Evolutionary conservation across 495 filamentous ascomycete species (phyloP), one percentile per base, ranked within the genome.

Genomic region (Penicillium herquei): DNA sequence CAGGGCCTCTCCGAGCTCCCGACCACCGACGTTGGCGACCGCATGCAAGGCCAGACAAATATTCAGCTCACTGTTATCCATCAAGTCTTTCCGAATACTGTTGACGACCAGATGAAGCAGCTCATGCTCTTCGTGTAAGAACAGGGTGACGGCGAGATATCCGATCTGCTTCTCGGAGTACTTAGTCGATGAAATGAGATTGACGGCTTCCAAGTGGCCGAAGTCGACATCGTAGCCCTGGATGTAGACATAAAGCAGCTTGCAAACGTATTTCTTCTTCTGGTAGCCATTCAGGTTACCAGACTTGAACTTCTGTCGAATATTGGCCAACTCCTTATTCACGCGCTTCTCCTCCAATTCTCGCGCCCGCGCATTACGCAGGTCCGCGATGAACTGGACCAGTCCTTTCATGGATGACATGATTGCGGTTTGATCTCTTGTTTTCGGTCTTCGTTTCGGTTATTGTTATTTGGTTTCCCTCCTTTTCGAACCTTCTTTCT

Each of bases 241-340:
- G 54, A 99, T 99, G 70, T 99, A 99, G 62, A 99, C 97, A 67
- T 99, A 99, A 43, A 99, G 83, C 59, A 99, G 82, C 85, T 98
- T 98, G 88, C 95, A 99, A 43, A 99, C 95, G 68, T 99, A 99
- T 89, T 99, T 99, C 82, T 99, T 99, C 81, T 95, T 96, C 73
- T 96, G 90, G 65, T 99, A 99, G 48, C 95, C 95, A 72, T 87
- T 96, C 30, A 98, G 76, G 68, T 79, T 89, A 39, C 92, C 92
- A 70, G 92, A 88, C 86, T 80, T 80, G 62, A 82, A 82, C 58
- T 82, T 82, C 63, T 82, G 79, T 79, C 94, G 85, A 72, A 99
- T 98, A 65, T 99, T 99, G 66, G 95, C 95, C 66, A 98, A 78
- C 77, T 99, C 95, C 74, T 99, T 99, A 70, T 99, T 99, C 70